phyloP scores from a whole-genome alignment of 306 rosid genomes.

The Castanea sativa region DNA sequence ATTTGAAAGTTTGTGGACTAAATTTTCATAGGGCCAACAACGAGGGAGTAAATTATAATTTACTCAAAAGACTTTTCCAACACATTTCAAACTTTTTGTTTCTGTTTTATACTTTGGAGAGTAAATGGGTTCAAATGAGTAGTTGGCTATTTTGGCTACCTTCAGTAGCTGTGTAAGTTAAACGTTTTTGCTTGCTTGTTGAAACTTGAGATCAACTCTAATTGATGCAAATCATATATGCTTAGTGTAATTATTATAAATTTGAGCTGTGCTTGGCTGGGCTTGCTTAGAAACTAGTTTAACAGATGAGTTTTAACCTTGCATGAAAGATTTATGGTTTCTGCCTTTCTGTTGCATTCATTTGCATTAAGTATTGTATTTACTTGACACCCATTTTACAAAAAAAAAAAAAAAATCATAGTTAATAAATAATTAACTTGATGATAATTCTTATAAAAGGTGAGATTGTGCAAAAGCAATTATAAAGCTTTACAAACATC shows the following conservation, averaged over 20 bases:
- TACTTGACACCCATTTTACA: not conserved
- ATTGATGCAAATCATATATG: not conserved
- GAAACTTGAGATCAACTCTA: not conserved
- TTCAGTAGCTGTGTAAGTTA: not conserved
- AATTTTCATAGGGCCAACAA: too few species aligned
- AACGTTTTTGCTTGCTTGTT: not conserved
- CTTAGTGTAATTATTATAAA: not conserved
- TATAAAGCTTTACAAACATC: not conserved
- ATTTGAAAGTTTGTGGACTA: too few species aligned
- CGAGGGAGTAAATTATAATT: too few species aligned
- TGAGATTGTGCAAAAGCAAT: not conserved
- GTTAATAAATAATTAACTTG: not conserved
- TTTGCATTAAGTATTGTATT: not conserved
- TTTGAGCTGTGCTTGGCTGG: not conserved
- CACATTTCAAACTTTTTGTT: slow-evolving; percentile 3
- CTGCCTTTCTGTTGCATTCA: not conserved
- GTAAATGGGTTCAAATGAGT: not conserved
- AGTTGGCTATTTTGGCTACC: not conserved
- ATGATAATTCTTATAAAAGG: not conserved
- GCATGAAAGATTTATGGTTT: not conserved
- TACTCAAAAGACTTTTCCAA: too few species aligned
- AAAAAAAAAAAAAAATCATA: not conserved
- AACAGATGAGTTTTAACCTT: not conserved
- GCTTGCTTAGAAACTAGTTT: not conserved
- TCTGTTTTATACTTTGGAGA: not conserved